Evolutionary conservation across 1,284 basidiomycete species (phyloP), one percentile per base, ranked within the genome.

Genomic region (Pterula multifida): DNA sequence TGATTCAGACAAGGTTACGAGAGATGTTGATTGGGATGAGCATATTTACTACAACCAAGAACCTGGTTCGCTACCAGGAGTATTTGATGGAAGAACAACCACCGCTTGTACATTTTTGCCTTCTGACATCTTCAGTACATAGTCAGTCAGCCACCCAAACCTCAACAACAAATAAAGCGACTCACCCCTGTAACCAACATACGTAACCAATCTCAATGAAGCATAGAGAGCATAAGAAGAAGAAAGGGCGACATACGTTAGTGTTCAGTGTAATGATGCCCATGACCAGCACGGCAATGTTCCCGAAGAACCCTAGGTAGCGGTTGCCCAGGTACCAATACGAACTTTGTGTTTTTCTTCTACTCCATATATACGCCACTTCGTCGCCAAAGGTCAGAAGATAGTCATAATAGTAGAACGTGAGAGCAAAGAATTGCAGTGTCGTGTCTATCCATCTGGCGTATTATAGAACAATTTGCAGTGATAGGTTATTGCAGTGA

Each of bases 251-350:
- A 52, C 60, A 32, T 36, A 65, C 65, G 48, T 61, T 50, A 17
- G 49, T 13, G 9, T 55, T 42, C 9, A 64, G 49, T 12, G 57
- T 54, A 23, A 56, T 53, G 47, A 69, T 67, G 3, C 53, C 57
- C 21, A 68, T 50, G n/a, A 63, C 49, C 2, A 61, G 56, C 25
- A 67, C 63, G 2, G 50, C 58, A 11, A 69, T 57, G 50, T 68
- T 67, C 28, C 63, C 65, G 36, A 69, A 58, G 50, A 71, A 64
- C 2, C 67, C 61, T 23, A 67, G 53, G 51, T 74, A 73, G 3
- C 73, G 69, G 50, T 70, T 71, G 22, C 69, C 26, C 45, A 72
- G 64, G 56, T 74, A 74, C 55, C 65, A 65, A 45, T 65, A 63
- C 1, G 68, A 61, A 49, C 70, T 66, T 12, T 54, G 52, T 1